Conservation (phyloP, 176 grass and related monocot species). For the Oryza longistaminata region DNA sequence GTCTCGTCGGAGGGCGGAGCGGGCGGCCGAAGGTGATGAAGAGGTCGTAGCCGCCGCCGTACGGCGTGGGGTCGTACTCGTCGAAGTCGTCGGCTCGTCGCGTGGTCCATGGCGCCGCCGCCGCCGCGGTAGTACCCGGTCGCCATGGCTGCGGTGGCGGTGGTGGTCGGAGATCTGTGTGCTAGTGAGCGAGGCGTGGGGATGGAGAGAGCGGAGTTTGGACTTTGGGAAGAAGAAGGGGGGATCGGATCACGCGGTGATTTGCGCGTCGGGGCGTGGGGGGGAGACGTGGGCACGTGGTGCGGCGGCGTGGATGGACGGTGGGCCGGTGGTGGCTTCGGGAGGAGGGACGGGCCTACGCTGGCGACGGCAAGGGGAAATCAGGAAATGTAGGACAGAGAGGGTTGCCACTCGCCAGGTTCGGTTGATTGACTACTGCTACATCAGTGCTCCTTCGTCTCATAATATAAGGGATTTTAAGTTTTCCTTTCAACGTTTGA, state of each 20-base stretch:
- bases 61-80: slow-evolving; percentile 86
- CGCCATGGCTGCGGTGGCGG: slow-evolving; percentile 33
- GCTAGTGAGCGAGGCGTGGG: background rate
- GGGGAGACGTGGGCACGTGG: slow-evolving; percentile 34
- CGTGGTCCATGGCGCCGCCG: background rate
- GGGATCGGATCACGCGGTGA: background rate
- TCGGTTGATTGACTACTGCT: no score
- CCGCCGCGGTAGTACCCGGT: background rate
- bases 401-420: no score
- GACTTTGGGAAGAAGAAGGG: background rate
- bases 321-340: background rate
- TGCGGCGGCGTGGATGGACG: background rate
- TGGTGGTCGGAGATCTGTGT: background rate
- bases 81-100: slow-evolving; percentile 76
- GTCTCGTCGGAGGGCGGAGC: slow-evolving; percentile 79
- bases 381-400: no score
- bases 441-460: no score
- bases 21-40: slow-evolving; percentile 69
- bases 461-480: no score
- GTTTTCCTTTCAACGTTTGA: no score
- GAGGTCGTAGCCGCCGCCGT: slow-evolving; percentile 90
- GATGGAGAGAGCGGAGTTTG: background rate
- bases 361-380: no score
- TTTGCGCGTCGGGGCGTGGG: slow-evolving; percentile 11
- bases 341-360: background rate